A percentile compares a stretch with the other conserved stretches of the same genome.
Conservation (phyloP, 192 early-diverging fungal genomes). For the Paraglomus brasilianum region DNA sequence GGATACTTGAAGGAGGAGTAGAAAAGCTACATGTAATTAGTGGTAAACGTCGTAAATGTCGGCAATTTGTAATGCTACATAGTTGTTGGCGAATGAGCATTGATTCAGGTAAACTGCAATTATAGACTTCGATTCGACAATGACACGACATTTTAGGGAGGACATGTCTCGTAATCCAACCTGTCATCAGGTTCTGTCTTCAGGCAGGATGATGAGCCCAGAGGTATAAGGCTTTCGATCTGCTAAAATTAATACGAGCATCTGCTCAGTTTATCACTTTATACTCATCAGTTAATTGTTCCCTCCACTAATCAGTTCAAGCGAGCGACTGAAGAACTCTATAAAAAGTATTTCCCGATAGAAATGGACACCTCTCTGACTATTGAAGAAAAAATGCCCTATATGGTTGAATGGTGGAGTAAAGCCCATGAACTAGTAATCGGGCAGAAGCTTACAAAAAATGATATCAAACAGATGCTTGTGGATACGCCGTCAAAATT, state of each 20-base stretch:
- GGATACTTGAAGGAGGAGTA: slow-evolving; percentile 52
- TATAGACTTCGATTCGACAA: slow-evolving; percentile 75
- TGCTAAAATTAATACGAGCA: background rate
- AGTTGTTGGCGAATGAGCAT: background rate
- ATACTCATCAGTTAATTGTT: too few species aligned
- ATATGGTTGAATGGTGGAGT: slow-evolving; percentile 74
- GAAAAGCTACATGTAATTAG: slow-evolving; percentile 56
- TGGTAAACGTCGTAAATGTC: slow-evolving; percentile 36
- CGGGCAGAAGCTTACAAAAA: slow-evolving; percentile 45
- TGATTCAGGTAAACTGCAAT: background rate
- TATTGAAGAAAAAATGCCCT: slow-evolving; percentile 56
- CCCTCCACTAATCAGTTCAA: slow-evolving; percentile 43
- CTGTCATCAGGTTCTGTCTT: slow-evolving; percentile 45
- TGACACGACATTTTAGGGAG: slow-evolving; percentile 49
- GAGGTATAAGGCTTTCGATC: slow-evolving; percentile 38
- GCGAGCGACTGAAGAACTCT: slow-evolving; percentile 43
- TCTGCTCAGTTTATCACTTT: background rate
- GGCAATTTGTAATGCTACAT: background rate
- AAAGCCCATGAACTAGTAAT: slow-evolving; percentile 59
- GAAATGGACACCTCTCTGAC: slow-evolving; percentile 55
- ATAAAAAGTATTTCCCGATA: slow-evolving; percentile 71
- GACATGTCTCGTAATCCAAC: slow-evolving; percentile 44
- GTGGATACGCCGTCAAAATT: slow-evolving; percentile 48
- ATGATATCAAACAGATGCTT: slow-evolving; percentile 55
- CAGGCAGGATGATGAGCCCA: slow-evolving; percentile 34